These are phyloP conservation scores for Epichloe hybrida DNA, from an alignment of 2,329 filamentous ascomycete genomes.

Conservation along the genomic window DNA sequence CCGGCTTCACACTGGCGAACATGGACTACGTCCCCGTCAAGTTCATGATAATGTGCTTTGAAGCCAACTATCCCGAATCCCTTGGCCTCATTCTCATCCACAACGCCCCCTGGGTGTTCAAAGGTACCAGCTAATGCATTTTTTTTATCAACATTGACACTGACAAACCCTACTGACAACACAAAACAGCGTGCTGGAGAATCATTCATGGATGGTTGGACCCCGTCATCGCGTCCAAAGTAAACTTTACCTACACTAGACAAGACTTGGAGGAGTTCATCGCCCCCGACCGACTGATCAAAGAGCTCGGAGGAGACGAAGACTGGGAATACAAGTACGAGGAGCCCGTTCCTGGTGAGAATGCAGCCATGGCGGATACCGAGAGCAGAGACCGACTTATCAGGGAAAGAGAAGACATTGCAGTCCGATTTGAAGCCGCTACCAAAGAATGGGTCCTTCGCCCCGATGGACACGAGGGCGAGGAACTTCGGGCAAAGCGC, in stretches of 20 bases:
- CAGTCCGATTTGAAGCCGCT: slow-evolving; percentile 41
- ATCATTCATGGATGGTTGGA: slow-evolving; percentile 66
- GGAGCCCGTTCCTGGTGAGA: slow-evolving; percentile 47
- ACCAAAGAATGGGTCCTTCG: slow-evolving; percentile 44
- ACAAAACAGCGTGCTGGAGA: slow-evolving; percentile 28
- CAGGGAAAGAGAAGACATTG: slow-evolving; percentile 37
- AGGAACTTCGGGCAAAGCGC: slow-evolving; percentile 22
- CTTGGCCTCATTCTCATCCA: slow-evolving; percentile 58
- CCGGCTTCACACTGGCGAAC: slow-evolving; percentile 54
- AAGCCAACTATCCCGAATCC: slow-evolving; percentile 65
- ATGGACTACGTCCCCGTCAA: slow-evolving; percentile 68
- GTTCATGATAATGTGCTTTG: slow-evolving; percentile 68
- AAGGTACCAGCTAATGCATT: slow-evolving; percentile 13
- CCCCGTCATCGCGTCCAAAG: slow-evolving; percentile 58
- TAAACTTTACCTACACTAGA: slow-evolving; percentile 52
- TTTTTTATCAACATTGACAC: neutral
- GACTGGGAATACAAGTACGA: slow-evolving; percentile 52
- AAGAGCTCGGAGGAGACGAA: slow-evolving; percentile 47
- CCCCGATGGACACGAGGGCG: slow-evolving; percentile 11
- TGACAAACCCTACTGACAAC: neutral
- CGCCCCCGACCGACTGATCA: slow-evolving; percentile 45
- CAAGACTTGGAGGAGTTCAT: slow-evolving; percentile 51
- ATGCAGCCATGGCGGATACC: slow-evolving; percentile 34
- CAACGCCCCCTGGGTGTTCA: slow-evolving; percentile 63
- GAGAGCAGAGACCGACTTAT: slow-evolving; percentile 34